These are phyloP conservation scores for Neltuma alba DNA, from an alignment of 306 rosid genomes.

Conservation along the genomic window DNA sequence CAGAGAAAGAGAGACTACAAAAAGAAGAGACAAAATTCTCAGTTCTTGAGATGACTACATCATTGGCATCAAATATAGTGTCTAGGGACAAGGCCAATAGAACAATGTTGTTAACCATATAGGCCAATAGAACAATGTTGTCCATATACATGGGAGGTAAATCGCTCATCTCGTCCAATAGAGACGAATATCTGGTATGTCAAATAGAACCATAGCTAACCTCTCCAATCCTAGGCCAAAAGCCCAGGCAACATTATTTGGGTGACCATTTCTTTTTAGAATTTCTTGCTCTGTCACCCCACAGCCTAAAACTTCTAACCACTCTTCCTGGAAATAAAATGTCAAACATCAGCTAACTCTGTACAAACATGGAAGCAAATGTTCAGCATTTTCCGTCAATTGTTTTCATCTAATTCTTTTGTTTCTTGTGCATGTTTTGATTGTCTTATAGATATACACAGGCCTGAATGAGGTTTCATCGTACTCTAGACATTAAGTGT, in stretches of 20 bases:
- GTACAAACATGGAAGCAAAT: neutral
- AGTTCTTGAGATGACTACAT: constrained; percentile 12
- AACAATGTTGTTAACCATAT: constrained; percentile 31
- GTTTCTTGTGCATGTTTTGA: neutral
- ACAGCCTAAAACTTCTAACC: constrained; percentile 97
- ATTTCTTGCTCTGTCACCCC: constrained; percentile 98
- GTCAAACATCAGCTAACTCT: constrained; percentile 8
- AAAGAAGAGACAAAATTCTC: neutral
- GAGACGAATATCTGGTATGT: constrained; percentile 93
- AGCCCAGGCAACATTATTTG: constrained; percentile 93
- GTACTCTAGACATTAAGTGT: neutral
- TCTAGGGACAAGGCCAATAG: constrained; percentile 18
- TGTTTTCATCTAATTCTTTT: neutral
- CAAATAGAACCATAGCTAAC: constrained; percentile 97
- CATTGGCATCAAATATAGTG: constrained; percentile 20
- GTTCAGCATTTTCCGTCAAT: neutral
- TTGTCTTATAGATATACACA: neutral
- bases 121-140: no score
- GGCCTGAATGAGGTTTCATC: neutral
- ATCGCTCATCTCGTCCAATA: constrained; percentile 92
- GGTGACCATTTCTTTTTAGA: constrained; percentile 74
- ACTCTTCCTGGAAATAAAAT: constrained; percentile 63
- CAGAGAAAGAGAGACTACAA: no score
- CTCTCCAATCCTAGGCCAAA: constrained; percentile 97
- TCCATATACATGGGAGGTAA: constrained; percentile 96